Evolutionary conservation across 805 yeast genomes (phyloP).

Genomic region (Saturnispora ahearnii): DNA sequence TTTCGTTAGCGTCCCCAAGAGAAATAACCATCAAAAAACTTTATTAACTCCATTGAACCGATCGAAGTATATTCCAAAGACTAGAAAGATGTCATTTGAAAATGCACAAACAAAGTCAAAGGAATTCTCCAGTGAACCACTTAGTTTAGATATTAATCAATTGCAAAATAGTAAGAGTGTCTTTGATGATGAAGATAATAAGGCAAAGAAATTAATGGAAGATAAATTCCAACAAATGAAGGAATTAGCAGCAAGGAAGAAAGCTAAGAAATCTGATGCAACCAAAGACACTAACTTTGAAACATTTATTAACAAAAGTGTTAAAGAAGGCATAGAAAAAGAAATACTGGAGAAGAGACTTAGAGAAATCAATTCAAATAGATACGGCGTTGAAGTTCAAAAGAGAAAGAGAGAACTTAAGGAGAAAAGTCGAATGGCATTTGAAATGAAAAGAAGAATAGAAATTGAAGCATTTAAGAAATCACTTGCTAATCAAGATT

Average conservation of each 20-base stretch:
- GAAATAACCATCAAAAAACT: not conserved
- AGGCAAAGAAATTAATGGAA: not conserved
- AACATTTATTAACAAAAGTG: not conserved
- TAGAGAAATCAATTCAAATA: not conserved
- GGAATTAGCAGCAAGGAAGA: not conserved
- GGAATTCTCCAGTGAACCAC: not conserved
- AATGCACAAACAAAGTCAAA: not conserved
- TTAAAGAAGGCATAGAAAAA: not conserved
- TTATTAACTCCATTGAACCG: not conserved
- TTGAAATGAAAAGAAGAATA: constrained; percentile 1
- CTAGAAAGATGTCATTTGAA: not conserved
- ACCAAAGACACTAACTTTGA: not conserved
- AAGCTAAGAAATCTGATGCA: not conserved
- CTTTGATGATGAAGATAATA: not conserved
- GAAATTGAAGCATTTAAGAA: not conserved
- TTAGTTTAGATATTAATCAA: not conserved
- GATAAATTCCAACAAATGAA: not conserved
- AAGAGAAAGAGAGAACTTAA: not conserved
- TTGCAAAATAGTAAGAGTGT: not conserved
- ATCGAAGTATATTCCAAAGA: not conserved
- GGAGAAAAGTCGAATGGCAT: not conserved
- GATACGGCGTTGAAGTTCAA: not conserved
- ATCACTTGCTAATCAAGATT: not conserved
- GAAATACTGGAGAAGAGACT: not conserved
- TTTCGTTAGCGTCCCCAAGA: not conserved